Percentiles rank a stretch among this genome's conserved stretches.
These are phyloP conservation scores for Trichoderma virens DNA, from an alignment of 495 filamentous ascomycete genomes.

Conservation along the genomic window DNA sequence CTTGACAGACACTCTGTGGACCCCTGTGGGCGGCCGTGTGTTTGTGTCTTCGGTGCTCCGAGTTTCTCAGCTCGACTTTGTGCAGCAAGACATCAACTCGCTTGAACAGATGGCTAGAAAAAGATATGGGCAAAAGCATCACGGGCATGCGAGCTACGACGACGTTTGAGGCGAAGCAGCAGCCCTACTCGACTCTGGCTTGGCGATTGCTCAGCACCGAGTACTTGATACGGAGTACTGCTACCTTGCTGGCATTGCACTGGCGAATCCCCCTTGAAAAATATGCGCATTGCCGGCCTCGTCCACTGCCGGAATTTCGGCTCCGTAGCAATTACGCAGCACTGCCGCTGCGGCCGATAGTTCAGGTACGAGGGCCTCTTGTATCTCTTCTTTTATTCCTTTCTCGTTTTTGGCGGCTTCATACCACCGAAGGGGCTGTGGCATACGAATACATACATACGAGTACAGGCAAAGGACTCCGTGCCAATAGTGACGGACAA, in stretches of 20 bases:
- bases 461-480: neutral
- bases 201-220: neutral
- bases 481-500: neutral
- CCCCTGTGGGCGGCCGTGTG: too few relatives aligned
- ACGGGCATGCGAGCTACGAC: too few relatives aligned
- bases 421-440: neutral
- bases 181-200: neutral
- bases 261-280: neutral
- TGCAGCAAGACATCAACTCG: too few relatives aligned
- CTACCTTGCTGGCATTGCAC: neutral
- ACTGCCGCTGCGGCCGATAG: neutral
- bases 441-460: neutral
- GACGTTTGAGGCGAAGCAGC: too few relatives aligned
- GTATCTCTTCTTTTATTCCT: neutral
- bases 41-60: too few relatives aligned
- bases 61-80: too few relatives aligned
- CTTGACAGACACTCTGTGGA: neutral
- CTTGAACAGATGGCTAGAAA: too few relatives aligned
- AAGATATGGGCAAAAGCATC: too few relatives aligned
- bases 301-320: slow-evolving; percentile 3
- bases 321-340: neutral
- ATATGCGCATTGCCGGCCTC: neutral
- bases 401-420: neutral
- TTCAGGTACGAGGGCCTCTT: neutral
- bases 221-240: neutral